Conservation (phyloP, 352 stramenopile species). For the Phytophthora pluvialis region DNA sequence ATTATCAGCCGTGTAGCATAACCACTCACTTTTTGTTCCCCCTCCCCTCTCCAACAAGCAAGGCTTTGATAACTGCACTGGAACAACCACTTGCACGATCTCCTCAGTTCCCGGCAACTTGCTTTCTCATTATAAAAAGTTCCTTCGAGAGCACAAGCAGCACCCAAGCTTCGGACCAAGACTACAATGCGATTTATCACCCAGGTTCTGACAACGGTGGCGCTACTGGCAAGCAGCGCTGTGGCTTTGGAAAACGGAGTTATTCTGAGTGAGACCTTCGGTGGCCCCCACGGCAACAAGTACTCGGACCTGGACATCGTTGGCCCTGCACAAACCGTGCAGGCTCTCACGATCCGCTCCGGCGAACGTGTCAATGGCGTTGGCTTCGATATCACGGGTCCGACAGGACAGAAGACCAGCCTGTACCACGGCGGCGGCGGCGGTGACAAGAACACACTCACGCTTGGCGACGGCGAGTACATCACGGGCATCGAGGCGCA, state of each 20-base stretch:
- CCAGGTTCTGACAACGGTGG: neutral
- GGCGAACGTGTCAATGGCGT: conserved; percentile 16
- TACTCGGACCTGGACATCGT: conserved; percentile 1
- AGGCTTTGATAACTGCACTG: too few species aligned
- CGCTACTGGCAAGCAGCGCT: neutral
- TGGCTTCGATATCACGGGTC: neutral
- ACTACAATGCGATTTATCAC: neutral
- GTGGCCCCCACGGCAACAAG: conserved; percentile 10
- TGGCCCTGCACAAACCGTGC: conserved; percentile 3
- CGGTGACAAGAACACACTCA: neutral
- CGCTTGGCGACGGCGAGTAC: conserved; percentile 1
- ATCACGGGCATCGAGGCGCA: conserved; percentile 17
- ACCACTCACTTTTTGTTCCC: too few species aligned
- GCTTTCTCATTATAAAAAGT: too few species aligned
- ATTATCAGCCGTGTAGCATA: too few species aligned
- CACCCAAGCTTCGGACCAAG: too few species aligned
- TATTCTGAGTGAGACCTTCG: conserved; percentile 6
- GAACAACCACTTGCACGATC: too few species aligned
- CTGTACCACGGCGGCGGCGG: conserved; percentile 11
- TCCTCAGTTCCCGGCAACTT: too few species aligned
- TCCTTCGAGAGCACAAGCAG: too few species aligned
- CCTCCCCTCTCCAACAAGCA: too few species aligned
- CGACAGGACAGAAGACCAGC: neutral
- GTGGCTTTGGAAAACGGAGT: neutral
- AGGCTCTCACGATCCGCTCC: conserved; percentile 5